Percentiles rank a stretch among this genome's conserved stretches.
Evolutionary conservation across 768 basidiomycete genomes (phyloP).

Genomic region (Tephrocybe sp.): DNA sequence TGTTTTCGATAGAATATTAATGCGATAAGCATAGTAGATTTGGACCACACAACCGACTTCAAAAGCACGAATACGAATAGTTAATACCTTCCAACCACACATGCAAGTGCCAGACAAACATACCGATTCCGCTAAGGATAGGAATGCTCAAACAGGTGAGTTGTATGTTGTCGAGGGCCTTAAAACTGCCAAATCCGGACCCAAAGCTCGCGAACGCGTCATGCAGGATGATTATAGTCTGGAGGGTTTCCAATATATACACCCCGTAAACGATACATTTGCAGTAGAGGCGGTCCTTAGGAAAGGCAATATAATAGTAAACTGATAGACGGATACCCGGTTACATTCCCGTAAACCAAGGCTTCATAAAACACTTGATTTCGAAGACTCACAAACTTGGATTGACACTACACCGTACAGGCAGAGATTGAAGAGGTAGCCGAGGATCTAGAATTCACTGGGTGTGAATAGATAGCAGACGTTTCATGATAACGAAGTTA

Average conservation of each 20-base stretch:
- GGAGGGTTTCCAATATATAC: constrained; percentile 27
- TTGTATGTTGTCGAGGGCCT: constrained; percentile 23
- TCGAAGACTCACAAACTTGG: constrained; percentile 32
- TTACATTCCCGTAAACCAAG: neutral
- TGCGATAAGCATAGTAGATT: constrained; percentile 33
- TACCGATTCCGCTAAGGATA: constrained; percentile 29
- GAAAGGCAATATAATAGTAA: constrained; percentile 32
- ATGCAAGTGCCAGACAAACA: no score
- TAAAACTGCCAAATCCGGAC: constrained; percentile 25
- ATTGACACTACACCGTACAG: constrained; percentile 28
- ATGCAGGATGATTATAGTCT: constrained; percentile 25
- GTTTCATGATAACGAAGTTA: neutral
- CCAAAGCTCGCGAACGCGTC: constrained; percentile 29
- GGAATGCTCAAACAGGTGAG: constrained; percentile 27
- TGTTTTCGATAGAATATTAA: constrained; percentile 26
- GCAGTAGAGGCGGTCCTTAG: constrained; percentile 22
- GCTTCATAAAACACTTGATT: neutral
- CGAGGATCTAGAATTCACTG: constrained; percentile 22
- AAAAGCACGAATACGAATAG: neutral
- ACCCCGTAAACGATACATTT: constrained; percentile 28
- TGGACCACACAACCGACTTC: constrained; percentile 34
- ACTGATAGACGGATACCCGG: constrained; percentile 17
- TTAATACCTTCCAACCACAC: no score
- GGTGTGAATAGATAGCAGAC: neutral
- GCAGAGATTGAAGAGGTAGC: constrained; percentile 28